phyloP scores from a whole-genome alignment of 2,329 filamentous ascomycete species.

The Rachicladosporium sp. region DNA sequence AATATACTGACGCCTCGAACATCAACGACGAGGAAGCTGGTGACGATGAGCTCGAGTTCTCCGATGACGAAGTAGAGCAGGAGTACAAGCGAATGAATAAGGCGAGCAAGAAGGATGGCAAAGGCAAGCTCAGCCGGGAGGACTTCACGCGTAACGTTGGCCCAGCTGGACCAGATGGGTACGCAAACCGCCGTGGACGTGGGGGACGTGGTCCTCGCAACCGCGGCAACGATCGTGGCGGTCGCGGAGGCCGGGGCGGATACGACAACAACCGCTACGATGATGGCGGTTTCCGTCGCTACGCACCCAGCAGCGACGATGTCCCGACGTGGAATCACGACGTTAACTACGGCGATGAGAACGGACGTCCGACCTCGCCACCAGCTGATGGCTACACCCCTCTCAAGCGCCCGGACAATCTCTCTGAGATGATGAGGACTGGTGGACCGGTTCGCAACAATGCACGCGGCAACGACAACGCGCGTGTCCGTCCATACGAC shows the following conservation, averaged over 20 bases:
- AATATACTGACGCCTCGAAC: slow-evolving; percentile 90
- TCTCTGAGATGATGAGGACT: slow-evolving; percentile 32
- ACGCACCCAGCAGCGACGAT: slow-evolving; percentile 18
- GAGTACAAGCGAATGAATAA: slow-evolving; percentile 25
- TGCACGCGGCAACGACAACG: slow-evolving; percentile 10
- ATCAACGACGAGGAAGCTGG: slow-evolving; percentile 83
- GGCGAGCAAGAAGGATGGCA: slow-evolving; percentile 19
- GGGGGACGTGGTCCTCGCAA: slow-evolving; percentile 2
- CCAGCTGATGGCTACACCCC: slow-evolving; percentile 29
- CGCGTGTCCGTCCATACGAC: too few species aligned
- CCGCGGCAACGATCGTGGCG: slow-evolving; percentile 1
- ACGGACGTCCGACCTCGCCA: too few species aligned
- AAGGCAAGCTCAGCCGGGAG: slow-evolving; percentile 12
- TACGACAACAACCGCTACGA: neutral
- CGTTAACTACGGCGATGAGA: slow-evolving; percentile 27
- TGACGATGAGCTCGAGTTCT: slow-evolving; percentile 85
- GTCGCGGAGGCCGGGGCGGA: slow-evolving; percentile 6
- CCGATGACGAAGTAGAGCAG: slow-evolving; percentile 88
- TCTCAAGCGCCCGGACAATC: slow-evolving; percentile 34
- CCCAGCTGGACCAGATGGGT: neutral
- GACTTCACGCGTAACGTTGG: slow-evolving; percentile 8
- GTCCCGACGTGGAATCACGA: slow-evolving; percentile 9
- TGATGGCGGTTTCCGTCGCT: slow-evolving; percentile 2
- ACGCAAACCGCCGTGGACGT: neutral
- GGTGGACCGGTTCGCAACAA: slow-evolving; percentile 25